Conservation (phyloP, 2,329 filamentous ascomycete species). For the Chrysoporthe cubensis region DNA sequence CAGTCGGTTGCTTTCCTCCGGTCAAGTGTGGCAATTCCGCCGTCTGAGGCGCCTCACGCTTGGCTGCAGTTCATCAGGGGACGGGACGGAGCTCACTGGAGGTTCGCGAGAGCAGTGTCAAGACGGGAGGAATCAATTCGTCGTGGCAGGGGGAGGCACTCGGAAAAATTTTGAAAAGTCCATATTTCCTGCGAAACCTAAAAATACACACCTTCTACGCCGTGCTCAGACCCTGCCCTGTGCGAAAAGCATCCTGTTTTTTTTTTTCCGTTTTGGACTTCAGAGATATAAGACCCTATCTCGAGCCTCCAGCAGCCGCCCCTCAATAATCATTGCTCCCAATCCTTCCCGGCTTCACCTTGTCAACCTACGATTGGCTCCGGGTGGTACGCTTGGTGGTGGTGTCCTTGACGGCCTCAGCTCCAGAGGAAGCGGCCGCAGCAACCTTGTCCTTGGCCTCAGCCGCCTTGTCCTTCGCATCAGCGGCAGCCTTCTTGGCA, state of each 20-base stretch:
- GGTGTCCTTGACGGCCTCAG: slow-evolving; percentile 78
- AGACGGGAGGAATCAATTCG: neutral
- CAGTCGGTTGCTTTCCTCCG: neutral
- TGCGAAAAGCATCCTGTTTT: slow-evolving; percentile 25
- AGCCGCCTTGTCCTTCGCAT: slow-evolving; percentile 71
- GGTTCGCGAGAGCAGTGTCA: neutral
- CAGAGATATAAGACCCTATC: neutral
- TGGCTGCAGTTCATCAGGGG: neutral
- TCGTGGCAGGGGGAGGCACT: slow-evolving; percentile 4
- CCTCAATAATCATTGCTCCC: slow-evolving; percentile 19
- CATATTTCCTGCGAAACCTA: slow-evolving; percentile 26
- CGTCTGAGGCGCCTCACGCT: too few relatives aligned
- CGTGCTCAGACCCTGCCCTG: slow-evolving; percentile 29
- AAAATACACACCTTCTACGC: slow-evolving; percentile 27
- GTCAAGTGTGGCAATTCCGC: neutral
- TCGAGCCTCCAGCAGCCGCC: neutral
- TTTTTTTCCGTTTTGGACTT: slow-evolving; percentile 4
- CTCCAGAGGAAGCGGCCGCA: slow-evolving; percentile 61
- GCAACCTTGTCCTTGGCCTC: slow-evolving; percentile 76
- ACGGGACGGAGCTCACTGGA: too few relatives aligned
- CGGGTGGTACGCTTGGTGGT: slow-evolving; percentile 63
- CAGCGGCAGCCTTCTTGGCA: slow-evolving; percentile 71
- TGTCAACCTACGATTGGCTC: slow-evolving; percentile 53
- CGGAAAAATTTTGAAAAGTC: slow-evolving; percentile 17
- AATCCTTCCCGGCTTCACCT: slow-evolving; percentile 23